Evolutionary conservation across 1,139 yeast species (phyloP).

Genomic region (Kluyveromyces marxianus): DNA sequence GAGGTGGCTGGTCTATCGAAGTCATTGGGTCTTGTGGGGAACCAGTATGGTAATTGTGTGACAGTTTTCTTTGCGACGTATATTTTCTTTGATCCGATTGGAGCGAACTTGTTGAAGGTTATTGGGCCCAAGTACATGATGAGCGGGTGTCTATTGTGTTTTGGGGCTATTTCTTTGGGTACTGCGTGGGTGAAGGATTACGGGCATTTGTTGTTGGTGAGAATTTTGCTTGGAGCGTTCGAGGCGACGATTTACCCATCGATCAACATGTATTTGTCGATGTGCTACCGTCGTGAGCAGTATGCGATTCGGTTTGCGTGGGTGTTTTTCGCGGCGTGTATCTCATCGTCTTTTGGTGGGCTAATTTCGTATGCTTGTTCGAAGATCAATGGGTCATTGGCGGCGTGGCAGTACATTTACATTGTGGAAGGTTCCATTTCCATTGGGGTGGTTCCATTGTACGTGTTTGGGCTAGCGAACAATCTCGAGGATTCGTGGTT

Average conservation of each 20-base stretch:
- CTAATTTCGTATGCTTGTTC: conserved; percentile 39
- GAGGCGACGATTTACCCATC: conserved; percentile 52
- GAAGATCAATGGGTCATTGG: conserved; percentile 30
- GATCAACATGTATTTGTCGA: conserved; percentile 35
- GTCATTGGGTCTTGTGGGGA: conserved; percentile 41
- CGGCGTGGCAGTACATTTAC: conserved; percentile 54
- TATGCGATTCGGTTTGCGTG: conserved; percentile 38
- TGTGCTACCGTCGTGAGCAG: conserved; percentile 37
- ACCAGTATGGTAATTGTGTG: conserved; percentile 45
- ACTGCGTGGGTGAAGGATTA: conserved; percentile 40
- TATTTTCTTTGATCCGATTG: conserved; percentile 47
- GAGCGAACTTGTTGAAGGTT: conserved; percentile 36
- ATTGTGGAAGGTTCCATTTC: conserved; percentile 42
- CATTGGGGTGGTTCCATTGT: conserved; percentile 38
- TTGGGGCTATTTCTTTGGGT: conserved; percentile 46
- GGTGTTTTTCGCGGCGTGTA: conserved; percentile 37
- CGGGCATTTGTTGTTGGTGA: conserved; percentile 38
- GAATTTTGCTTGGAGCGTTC: conserved; percentile 44
- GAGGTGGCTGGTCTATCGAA: conserved; percentile 49
- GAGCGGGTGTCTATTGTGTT: conserved; percentile 33
- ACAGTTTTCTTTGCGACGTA: conserved; percentile 52
- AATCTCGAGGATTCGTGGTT: conserved; percentile 34
- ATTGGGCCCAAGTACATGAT: conserved; percentile 30
- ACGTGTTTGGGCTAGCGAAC: conserved; percentile 22
- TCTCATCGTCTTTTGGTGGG: conserved; percentile 44